Evolutionary conservation across 345 rosid species (phyloP), one percentile per base, ranked within the genome.

Genomic region (Barbarea vulgaris): DNA sequence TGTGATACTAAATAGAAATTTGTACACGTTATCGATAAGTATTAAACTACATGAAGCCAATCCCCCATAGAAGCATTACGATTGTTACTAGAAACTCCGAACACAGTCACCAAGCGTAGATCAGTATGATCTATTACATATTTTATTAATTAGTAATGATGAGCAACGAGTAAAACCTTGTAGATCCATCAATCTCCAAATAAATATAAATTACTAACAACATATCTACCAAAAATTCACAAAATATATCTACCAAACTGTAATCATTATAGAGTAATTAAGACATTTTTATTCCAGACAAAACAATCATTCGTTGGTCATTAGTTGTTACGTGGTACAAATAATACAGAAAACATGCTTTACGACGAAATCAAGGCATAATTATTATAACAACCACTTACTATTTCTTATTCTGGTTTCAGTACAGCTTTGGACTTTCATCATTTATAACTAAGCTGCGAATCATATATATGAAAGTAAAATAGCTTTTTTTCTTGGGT

Each of bases 211-310:
- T 37, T 15, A 70, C 42, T 18, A n/a, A 52, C 53, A 72, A 28
- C 53, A 30, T 62, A 64, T 55, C 65, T 57, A 66, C 73, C 78
- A 67, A 67, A 75, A 3, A 8, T 34, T 34, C 9, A 36, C 39
- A 36, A 39, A 39, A 39, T 15, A 13, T 44, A 72, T 60, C 41
- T 63, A 59, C 74, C 79, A 67, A 75, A 75, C 63, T 39, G 44
- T 11, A 67, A 37, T 75, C 62, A 75, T 67, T 67, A 13, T 67
- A 39, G 79, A 75, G 79, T 75, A 75, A 50, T 22, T 50, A 59
- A 39, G 62, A 53, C 0, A 10, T 27, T 13, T 67, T 67, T 33
- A 53, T 75, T 67, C 21, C 0, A 50, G 25, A 67, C 46, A 25
- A 58, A 46, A 58, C 50, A 56, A 67, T 73, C 74, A 75, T 67